These are phyloP conservation scores for Sphenostylis stenocarpa DNA, from an alignment of 306 rosid species.

Conservation along the genomic window DNA sequence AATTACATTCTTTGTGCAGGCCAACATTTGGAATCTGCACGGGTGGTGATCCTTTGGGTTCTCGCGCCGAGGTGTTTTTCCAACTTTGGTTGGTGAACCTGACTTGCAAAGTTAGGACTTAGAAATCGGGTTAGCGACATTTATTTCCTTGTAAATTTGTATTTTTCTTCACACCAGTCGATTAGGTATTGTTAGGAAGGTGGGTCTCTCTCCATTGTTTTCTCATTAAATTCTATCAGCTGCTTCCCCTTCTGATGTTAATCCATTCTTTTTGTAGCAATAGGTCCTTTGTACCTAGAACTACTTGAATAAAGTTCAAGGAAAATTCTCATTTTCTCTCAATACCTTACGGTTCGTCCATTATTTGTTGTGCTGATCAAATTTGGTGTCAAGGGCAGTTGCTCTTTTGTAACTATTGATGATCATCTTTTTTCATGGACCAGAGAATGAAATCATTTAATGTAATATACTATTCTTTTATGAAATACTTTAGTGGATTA, in stretches of 20 bases:
- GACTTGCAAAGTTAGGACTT: constrained; percentile 53
- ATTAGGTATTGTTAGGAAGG: constrained; percentile 48
- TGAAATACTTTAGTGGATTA: background rate
- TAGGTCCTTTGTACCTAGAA: constrained; percentile 56
- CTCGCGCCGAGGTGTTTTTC: constrained; percentile 74
- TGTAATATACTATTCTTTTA: background rate
- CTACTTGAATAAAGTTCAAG: constrained; percentile 65
- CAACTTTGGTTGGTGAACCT: constrained; percentile 68
- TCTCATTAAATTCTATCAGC: constrained; percentile 43
- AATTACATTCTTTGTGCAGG: constrained; percentile 91
- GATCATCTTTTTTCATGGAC: background rate
- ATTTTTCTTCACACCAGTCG: constrained; percentile 42
- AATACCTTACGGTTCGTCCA: background rate
- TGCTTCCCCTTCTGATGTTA: constrained; percentile 61
- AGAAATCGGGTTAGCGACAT: constrained; percentile 52
- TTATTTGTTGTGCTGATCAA: background rate
- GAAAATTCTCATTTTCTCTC: constrained; percentile 41
- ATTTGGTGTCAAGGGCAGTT: background rate
- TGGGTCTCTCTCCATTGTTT: constrained; percentile 44
- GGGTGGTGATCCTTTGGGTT: constrained; percentile 71
- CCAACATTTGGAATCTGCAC: constrained; percentile 70
- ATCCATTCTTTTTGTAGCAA: constrained; percentile 70
- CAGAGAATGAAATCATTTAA: background rate
- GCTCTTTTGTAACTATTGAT: background rate
- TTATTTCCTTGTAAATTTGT: constrained; percentile 62